Percentiles rank a stretch among this genome's conserved stretches.
Evolutionary conservation across 768 basidiomycete genomes (phyloP).

Genomic region (Macrolepiota dolichaula): DNA sequence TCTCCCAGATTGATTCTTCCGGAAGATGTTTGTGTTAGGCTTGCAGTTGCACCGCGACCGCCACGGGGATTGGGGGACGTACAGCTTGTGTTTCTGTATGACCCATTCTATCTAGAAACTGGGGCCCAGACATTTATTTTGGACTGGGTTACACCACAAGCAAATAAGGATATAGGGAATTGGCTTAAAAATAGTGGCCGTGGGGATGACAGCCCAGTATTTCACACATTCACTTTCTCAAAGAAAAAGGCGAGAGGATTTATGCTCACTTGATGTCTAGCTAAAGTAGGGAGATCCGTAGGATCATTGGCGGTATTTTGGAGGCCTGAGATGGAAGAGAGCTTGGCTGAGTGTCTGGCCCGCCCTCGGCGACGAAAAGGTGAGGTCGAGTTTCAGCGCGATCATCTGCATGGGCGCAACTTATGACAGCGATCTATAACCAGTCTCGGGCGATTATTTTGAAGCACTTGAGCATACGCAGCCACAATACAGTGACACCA

Average conservation of each 20-base stretch:
- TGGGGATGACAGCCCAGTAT: conserved; percentile 19
- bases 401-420: neutral
- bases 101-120: conserved; percentile 54
- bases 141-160: conserved; percentile 44
- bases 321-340: conserved; percentile 42
- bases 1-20: conserved; percentile 29
- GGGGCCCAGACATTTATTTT: conserved; percentile 41
- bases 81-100: conserved; percentile 45
- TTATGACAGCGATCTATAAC: conserved; percentile 6
- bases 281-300: conserved; percentile 17
- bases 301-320: conserved; percentile 50
- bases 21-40: conserved; percentile 37
- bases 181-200: conserved; percentile 27
- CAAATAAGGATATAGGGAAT: conserved; percentile 27
- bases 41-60: conserved; percentile 29
- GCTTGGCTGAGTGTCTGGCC: conserved; percentile 35
- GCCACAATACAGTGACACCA: conserved; percentile 26
- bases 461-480: conserved; percentile 32
- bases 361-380: conserved; percentile 26
- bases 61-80: conserved; percentile 17
- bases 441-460: conserved; percentile 22
- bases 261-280: neutral
- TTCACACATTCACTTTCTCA: conserved; percentile 53
- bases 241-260: conserved; percentile 35
- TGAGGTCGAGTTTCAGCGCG: conserved; percentile 17